Percentiles rank a stretch among this genome's conserved stretches.
phyloP scores from a whole-genome alignment of 2,329 filamentous ascomycete genomes.

The Pseudogymnoascus sp. region DNA sequence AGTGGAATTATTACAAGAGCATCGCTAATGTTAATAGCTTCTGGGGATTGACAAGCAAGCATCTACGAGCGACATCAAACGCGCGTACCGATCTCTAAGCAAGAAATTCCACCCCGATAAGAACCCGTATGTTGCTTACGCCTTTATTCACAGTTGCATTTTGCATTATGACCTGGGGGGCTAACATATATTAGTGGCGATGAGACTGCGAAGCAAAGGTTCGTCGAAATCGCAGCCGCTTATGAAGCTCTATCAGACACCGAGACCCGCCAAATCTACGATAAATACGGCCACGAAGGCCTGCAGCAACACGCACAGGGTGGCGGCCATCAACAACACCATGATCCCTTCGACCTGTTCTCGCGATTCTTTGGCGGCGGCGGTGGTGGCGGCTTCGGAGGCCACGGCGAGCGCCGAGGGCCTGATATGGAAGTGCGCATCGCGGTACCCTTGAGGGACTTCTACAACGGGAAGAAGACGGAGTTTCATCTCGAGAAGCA shows the following conservation, averaged over 20 bases:
- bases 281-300: constrained; percentile 88
- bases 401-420: constrained; percentile 69
- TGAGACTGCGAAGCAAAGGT: constrained; percentile 75
- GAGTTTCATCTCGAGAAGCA: constrained; percentile 92
- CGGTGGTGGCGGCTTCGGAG: constrained; percentile 64
- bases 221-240: constrained; percentile 88
- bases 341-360: constrained; percentile 95
- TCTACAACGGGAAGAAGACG: constrained; percentile 82
- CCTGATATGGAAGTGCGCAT: constrained; percentile 86
- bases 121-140: constrained; percentile 65
- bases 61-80: constrained; percentile 82
- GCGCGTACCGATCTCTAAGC: constrained; percentile 82
- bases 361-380: constrained; percentile 91
- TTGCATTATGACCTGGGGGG: neutral
- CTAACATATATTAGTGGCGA: constrained; percentile 52
- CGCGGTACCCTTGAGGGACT: constrained; percentile 72
- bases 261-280: constrained; percentile 81
- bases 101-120: constrained; percentile 98
- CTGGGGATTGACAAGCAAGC: constrained; percentile 74
- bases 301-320: constrained; percentile 75
- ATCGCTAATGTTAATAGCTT: constrained; percentile 43
- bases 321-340: constrained; percentile 52
- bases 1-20: neutral
- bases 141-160: neutral
- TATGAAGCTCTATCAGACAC: constrained; percentile 84